Base-by-base conservation (phyloP, 164 flowering plant species). In the Stephania japonica region DNA sequence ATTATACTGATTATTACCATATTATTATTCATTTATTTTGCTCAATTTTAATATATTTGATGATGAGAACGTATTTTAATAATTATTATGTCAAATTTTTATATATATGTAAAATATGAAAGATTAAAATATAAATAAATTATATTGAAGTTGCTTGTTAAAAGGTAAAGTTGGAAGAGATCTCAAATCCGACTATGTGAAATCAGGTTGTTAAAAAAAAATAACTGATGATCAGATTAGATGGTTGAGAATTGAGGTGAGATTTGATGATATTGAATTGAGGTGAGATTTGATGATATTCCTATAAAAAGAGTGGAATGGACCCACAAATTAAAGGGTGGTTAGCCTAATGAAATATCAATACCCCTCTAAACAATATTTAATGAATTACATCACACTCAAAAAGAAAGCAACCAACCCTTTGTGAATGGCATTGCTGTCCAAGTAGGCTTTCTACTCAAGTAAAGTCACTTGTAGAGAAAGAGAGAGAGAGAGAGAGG, bases 371-470 rank as follows among this genome's bases (percentile, higher is more conserved):
- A 56, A 56, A 56, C 62, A 16, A 16, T 16, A 10, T 56, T 16
- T 56, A 56, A 56, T 56, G 6, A 56, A 56, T 56, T 16, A 56
- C 19, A 56, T 56, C 21, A 56, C 16, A 56, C 62, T 56, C 21
- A 56, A 56, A 56, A 56, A 56, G 62, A 56, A 56, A 56, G 62
- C 62, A 70, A 70, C 42, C 72, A 53, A 50, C 42, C 56, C 16
- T 42, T 21, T 38, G 69, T 38, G 43, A 42, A 19, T 69, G 74
- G 73, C 8, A 68, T 78, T 72, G 75, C 70, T 79, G 80, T 72
- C 72, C 18, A 79, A 77, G 75, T 80, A 83, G 82, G 84, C 93
- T 87, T 89, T 81, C 85, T 80, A 82, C 80, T 81, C 70, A 84
- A 89, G 89, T 83, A 85, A 87, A 84, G 89, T 75, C 82, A 53